Percentiles rank a stretch among this genome's conserved stretches.
These are phyloP conservation scores for Dryas integrifolia DNA, from an alignment of 331 rosid species.

Conservation along the genomic window DNA sequence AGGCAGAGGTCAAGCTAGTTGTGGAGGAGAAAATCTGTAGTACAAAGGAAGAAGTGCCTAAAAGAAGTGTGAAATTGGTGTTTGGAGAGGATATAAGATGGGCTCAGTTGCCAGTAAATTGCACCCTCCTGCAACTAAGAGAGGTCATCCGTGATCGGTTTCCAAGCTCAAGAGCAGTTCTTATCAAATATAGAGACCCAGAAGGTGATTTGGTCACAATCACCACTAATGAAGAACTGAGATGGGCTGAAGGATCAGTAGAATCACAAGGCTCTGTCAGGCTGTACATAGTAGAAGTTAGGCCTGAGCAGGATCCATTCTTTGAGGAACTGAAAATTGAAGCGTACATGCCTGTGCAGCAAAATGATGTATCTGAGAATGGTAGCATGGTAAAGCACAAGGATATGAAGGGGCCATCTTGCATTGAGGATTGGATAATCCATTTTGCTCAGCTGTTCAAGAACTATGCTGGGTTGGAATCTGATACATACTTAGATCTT, in stretches of 20 bases:
- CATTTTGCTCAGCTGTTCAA: slow-evolving; percentile 67
- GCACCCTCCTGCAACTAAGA: slow-evolving; percentile 62
- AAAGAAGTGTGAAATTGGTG: slow-evolving; percentile 60
- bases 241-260: slow-evolving; percentile 61
- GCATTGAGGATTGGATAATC: slow-evolving; percentile 81
- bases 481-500: slow-evolving; percentile 60
- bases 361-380: slow-evolving; percentile 32
- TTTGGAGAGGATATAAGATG: slow-evolving; percentile 83
- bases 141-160: slow-evolving; percentile 58
- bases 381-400: slow-evolving; percentile 37
- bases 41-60: slow-evolving; percentile 43
- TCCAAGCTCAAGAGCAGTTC: slow-evolving; percentile 57
- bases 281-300: slow-evolving; percentile 58
- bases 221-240: slow-evolving; percentile 64
- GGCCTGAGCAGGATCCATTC: slow-evolving; percentile 61
- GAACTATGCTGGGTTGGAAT: slow-evolving; percentile 67
- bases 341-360: slow-evolving; percentile 12
- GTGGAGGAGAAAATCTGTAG: slow-evolving; percentile 53
- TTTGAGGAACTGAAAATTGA: slow-evolving; percentile 40
- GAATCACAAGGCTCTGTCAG: slow-evolving; percentile 57
- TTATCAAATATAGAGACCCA: slow-evolving; percentile 71
- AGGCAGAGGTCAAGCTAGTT: slow-evolving; percentile 59
- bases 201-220: slow-evolving; percentile 89
- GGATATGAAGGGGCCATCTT: slow-evolving; percentile 46
- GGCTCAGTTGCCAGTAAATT: slow-evolving; percentile 59